phyloP scores from a whole-genome alignment of 2,329 filamentous ascomycete genomes.

The Colletotrichum trifolii region DNA sequence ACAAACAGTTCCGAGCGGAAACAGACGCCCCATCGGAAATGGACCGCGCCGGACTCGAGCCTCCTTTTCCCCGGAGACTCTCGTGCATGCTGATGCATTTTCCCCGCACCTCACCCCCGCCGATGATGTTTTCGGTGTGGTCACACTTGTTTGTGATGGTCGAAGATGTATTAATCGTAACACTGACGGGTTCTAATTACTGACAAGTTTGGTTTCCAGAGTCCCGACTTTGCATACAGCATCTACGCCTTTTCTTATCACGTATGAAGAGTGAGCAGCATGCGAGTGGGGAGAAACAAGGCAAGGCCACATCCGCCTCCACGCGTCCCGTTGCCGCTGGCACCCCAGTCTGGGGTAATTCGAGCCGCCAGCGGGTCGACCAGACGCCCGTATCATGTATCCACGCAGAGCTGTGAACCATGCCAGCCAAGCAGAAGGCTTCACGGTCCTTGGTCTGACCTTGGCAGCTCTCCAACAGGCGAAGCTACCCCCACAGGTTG shows the following conservation, averaged over 20 bases:
- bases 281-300: slow-evolving; percentile 23
- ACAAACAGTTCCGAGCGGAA: background rate
- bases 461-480: slow-evolving; percentile 8
- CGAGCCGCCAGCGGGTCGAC: slow-evolving; percentile 30
- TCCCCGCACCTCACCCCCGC: slow-evolving; percentile 25
- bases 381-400: background rate
- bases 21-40: background rate
- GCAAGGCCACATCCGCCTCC: background rate
- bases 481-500: background rate
- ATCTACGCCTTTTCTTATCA: too few species aligned
- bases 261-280: too few species aligned
- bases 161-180: too few species aligned
- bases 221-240: too few species aligned
- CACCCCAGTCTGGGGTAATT: slow-evolving; percentile 24
- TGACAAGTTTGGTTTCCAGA: background rate
- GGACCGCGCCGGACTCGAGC: background rate
- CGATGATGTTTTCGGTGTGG: background rate
- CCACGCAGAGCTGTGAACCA: slow-evolving; percentile 12
- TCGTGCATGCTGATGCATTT: slow-evolving; percentile 11
- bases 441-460: slow-evolving; percentile 1
- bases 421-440: background rate
- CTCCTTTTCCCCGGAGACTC: slow-evolving; percentile 23
- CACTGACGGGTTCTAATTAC: too few species aligned
- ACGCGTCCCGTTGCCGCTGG: slow-evolving; percentile 11
- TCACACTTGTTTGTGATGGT: background rate